Evolutionary conservation across 805 yeast species (phyloP).

Genomic region (Saccharomycopsis sp.): DNA sequence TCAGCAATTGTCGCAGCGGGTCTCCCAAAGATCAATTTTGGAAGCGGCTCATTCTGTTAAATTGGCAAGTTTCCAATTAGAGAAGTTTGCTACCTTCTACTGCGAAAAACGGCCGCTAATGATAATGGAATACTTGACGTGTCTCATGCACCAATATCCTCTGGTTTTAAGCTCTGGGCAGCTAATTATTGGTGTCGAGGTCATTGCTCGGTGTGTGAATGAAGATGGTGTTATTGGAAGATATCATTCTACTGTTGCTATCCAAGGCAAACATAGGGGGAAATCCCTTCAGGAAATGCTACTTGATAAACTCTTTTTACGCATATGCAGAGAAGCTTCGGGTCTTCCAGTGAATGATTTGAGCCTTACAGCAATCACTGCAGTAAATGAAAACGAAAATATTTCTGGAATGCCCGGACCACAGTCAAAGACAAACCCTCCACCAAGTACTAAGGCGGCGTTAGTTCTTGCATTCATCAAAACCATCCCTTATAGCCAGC

Average conservation of each 20-base stretch:
- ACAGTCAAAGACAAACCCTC: not conserved
- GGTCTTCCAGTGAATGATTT: slow-evolving; percentile 5
- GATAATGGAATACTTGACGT: slow-evolving; percentile 7
- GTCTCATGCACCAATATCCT: slow-evolving; percentile 17
- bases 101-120: not conserved
- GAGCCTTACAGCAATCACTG: not conserved
- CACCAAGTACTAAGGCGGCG: slow-evolving; percentile 13
- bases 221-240: not conserved
- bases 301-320: slow-evolving; percentile 3
- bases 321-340: slow-evolving; percentile 5
- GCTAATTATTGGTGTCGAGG: slow-evolving; percentile 10
- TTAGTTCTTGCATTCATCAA: slow-evolving; percentile 11
- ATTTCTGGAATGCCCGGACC: not conserved
- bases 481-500: slow-evolving; percentile 16
- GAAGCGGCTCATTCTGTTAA: slow-evolving; percentile 18
- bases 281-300: slow-evolving; percentile 9
- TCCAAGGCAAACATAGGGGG: not conserved
- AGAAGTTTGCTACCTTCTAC: slow-evolving; percentile 10
- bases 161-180: slow-evolving; percentile 16
- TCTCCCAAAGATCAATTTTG: slow-evolving; percentile 6
- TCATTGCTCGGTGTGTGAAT: slow-evolving; percentile 7
- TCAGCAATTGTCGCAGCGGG: not conserved
- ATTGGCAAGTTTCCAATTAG: slow-evolving; percentile 12
- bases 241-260: slow-evolving; percentile 8
- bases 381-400: no score